Evolutionary conservation across 2,329 filamentous ascomycete genomes (phyloP).

Genomic region (Pseudopyricularia javanii): DNA sequence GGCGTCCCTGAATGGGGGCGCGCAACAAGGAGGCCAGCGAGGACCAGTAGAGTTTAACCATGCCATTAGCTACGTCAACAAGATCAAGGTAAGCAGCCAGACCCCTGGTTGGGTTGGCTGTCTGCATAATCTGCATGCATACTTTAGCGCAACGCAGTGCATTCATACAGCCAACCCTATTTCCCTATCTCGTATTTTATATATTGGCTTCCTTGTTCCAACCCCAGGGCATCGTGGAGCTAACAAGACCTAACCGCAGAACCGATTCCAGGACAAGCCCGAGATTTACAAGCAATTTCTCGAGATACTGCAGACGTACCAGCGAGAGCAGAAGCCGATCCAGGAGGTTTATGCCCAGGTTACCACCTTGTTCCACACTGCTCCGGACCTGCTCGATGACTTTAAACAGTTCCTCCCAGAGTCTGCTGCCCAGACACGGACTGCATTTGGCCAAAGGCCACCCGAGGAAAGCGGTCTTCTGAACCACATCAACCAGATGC

Average conservation of each 20-base stretch:
- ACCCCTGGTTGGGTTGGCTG: neutral
- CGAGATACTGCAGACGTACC: slow-evolving; percentile 95
- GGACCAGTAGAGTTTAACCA: slow-evolving; percentile 98
- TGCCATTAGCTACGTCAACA: slow-evolving; percentile 98
- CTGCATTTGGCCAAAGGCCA: slow-evolving; percentile 46
- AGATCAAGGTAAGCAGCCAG: slow-evolving; percentile 70
- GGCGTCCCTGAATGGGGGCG: slow-evolving; percentile 48
- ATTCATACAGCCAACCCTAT: neutral
- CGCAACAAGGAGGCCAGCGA: slow-evolving; percentile 58
- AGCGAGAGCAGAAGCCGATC: slow-evolving; percentile 94
- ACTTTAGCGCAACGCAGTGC: neutral
- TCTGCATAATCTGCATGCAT: neutral
- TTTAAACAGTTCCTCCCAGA: slow-evolving; percentile 98
- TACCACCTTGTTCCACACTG: slow-evolving; percentile 82
- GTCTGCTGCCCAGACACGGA: slow-evolving; percentile 48
- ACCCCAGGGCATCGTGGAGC: neutral
- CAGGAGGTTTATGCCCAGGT: slow-evolving; percentile 98
- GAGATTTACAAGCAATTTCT: slow-evolving; percentile 99
- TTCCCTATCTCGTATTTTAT: neutral
- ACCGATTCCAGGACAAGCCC: slow-evolving; percentile 89
- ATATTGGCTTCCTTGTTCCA: neutral
- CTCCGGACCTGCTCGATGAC: slow-evolving; percentile 89
- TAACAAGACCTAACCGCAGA: slow-evolving; percentile 38
- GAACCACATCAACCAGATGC: slow-evolving; percentile 36
- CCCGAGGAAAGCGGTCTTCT: slow-evolving; percentile 50